Evolutionary conservation across 1,139 yeast species (phyloP).

Genomic region (Debaryomycetaceae sp.): DNA sequence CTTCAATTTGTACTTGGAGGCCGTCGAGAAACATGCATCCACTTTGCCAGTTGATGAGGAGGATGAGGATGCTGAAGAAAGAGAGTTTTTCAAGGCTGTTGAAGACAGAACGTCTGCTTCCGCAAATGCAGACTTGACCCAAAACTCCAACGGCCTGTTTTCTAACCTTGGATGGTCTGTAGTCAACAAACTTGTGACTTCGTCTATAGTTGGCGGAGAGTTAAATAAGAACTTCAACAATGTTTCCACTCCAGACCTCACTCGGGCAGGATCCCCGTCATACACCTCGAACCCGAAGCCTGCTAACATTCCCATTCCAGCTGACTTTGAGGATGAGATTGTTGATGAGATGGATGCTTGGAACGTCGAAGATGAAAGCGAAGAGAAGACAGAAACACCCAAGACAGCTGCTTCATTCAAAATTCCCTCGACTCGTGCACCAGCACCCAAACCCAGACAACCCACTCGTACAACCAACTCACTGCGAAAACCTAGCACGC

Average conservation of each 20-base stretch:
- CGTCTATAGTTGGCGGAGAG: conserved; percentile 30
- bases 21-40: conserved; percentile 62
- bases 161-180: conserved; percentile 37
- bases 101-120: conserved; percentile 2
- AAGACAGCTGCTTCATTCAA: conserved; percentile 3
- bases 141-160: conserved; percentile 4
- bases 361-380: conserved; percentile 22
- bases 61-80: conserved; percentile 38
- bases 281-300: conserved; percentile 1
- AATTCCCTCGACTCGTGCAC: conserved; percentile 6
- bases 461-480: conserved; percentile 8
- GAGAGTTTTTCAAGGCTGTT: conserved; percentile 26
- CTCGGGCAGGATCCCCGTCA: conserved; percentile 9
- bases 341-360: conserved; percentile 24
- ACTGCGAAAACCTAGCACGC: conserved; percentile 17
- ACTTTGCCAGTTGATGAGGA: conserved; percentile 49
- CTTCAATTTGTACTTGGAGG: conserved; percentile 60
- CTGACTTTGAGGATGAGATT: conserved; percentile 7
- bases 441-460: conserved; percentile 6
- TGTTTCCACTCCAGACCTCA: conserved; percentile 40
- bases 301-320: conserved; percentile 6
- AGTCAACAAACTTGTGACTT: conserved; percentile 34
- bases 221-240: conserved; percentile 36
- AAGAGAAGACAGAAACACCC: conserved; percentile 5
- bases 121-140: conserved; percentile 1